Evolutionary conservation across 306 rosid species (phyloP).

Genomic region (Lablab purpureus): DNA sequence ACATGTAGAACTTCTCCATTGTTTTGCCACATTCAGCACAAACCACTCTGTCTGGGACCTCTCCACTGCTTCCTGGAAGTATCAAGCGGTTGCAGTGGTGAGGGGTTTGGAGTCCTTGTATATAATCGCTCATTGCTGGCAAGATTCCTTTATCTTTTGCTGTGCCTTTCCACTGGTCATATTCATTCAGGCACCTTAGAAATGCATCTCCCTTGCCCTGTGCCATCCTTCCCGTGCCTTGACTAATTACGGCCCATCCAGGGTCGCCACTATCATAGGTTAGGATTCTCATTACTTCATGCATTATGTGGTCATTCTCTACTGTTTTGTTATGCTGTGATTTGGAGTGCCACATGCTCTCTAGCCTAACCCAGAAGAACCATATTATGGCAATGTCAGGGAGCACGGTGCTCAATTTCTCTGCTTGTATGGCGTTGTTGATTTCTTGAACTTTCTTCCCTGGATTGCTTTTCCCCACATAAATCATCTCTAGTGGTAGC

Average conservation of each 20-base stretch:
- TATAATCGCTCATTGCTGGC: constrained; percentile 49
- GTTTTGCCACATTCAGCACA: constrained; percentile 57
- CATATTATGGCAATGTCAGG: constrained; percentile 54
- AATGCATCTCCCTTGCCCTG: constrained; percentile 48
- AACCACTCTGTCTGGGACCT: constrained; percentile 33
- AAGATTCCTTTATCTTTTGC: constrained; percentile 42
- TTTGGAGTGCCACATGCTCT: constrained; percentile 71
- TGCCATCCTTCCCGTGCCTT: constrained; percentile 39
- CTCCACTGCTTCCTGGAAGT: constrained; percentile 49
- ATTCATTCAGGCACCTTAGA: constrained; percentile 27
- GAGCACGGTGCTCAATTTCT: constrained; percentile 51
- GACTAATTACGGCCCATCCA: constrained; percentile 55
- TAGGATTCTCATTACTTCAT: constrained; percentile 49
- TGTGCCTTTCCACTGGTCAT: constrained; percentile 48
- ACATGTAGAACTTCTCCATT: constrained; percentile 59
- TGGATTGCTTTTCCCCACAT: constrained; percentile 67
- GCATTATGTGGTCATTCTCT: constrained; percentile 52
- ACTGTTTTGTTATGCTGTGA: constrained; percentile 41
- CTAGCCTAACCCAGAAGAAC: constrained; percentile 80
- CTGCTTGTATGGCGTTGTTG: constrained; percentile 35
- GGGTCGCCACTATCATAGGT: constrained; percentile 51
- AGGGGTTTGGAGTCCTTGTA: constrained; percentile 42
- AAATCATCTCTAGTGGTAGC: constrained; percentile 60
- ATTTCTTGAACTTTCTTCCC: constrained; percentile 48
- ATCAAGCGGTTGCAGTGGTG: constrained; percentile 54